Conservation (phyloP, 345 rosid species). For the Ricinus communis region DNA sequence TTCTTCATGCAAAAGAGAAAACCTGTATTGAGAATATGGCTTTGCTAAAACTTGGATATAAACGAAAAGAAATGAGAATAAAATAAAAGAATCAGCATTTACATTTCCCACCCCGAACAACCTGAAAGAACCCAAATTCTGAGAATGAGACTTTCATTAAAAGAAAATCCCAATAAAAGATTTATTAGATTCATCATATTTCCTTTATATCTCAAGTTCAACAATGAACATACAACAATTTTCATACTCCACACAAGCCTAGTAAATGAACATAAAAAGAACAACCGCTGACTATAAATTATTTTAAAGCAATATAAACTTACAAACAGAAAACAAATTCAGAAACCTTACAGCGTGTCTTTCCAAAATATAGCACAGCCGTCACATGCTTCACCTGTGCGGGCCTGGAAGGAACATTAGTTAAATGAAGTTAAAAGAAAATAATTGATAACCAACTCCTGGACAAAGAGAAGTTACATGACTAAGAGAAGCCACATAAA, state of each 20-base stretch:
- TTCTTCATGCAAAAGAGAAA: constrained; percentile 76
- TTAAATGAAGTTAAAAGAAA: constrained; percentile 4
- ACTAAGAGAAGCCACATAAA: neutral
- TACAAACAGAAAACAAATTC: neutral
- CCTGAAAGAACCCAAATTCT: neutral
- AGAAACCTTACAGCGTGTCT: constrained; percentile 51
- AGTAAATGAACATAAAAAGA: neutral
- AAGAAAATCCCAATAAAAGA: neutral
- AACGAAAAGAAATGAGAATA: neutral
- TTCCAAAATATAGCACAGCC: constrained; percentile 93
- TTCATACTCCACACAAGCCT: neutral
- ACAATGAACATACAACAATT: neutral
- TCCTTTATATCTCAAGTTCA: neutral
- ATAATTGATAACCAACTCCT: neutral
- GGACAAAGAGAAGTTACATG: neutral
- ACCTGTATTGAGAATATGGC: constrained; percentile 52
- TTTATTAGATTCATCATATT: neutral
- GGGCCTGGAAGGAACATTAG: constrained; percentile 48
- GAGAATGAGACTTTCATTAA: neutral
- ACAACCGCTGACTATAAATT: neutral
- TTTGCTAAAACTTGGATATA: constrained; percentile 20
- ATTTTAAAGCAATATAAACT: neutral
- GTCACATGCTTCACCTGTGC: constrained; percentile 82
- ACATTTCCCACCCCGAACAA: neutral
- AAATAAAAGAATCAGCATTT: neutral